A percentile compares a stretch with the other conserved stretches of the same genome.
These are phyloP conservation scores for Fennellomyces sp. DNA, from an alignment of 371 early-diverging fungal species.

Conservation along the genomic window DNA sequence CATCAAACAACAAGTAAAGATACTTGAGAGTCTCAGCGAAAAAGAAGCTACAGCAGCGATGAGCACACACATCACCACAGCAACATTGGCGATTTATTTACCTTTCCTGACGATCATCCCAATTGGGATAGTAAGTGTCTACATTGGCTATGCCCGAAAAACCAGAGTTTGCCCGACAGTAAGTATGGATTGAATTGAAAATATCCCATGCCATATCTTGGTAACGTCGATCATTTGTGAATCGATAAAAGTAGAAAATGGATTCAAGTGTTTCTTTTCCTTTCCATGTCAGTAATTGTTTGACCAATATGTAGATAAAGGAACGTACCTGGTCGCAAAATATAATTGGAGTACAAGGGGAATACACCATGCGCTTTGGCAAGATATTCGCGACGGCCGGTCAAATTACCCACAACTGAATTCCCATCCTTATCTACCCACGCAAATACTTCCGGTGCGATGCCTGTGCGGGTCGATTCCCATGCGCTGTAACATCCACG, in stretches of 20 bases:
- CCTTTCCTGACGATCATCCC: slow-evolving; percentile 56
- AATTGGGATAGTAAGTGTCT: slow-evolving; percentile 21
- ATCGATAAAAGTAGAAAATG: slow-evolving; percentile 71
- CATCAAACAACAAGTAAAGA: slow-evolving; percentile 85
- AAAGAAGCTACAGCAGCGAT: slow-evolving; percentile 79
- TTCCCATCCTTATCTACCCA: slow-evolving; percentile 24
- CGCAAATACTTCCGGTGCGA: slow-evolving; percentile 46
- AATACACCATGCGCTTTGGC: slow-evolving; percentile 21
- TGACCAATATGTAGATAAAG: neutral
- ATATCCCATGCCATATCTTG: slow-evolving; percentile 78
- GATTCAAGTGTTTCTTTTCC: slow-evolving; percentile 73
- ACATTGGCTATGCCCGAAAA: slow-evolving; percentile 41
- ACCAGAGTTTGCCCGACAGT: slow-evolving; percentile 43
- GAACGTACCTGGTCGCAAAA: slow-evolving; percentile 37
- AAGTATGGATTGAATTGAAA: slow-evolving; percentile 52
- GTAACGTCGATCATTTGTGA: slow-evolving; percentile 69
- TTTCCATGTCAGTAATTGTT: neutral
- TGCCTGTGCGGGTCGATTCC: slow-evolving; percentile 37
- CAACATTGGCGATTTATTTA: no score
- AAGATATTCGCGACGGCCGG: slow-evolving; percentile 10
- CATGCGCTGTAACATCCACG: slow-evolving; percentile 46
- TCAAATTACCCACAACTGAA: slow-evolving; percentile 14
- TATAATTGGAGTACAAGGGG: slow-evolving; percentile 32
- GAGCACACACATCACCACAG: no score
- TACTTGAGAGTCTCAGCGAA: slow-evolving; percentile 96